A percentile compares a stretch with the other conserved stretches of the same genome.
phyloP scores from a whole-genome alignment of 208 protist genomes.

The Leishmania gerbilli region DNA sequence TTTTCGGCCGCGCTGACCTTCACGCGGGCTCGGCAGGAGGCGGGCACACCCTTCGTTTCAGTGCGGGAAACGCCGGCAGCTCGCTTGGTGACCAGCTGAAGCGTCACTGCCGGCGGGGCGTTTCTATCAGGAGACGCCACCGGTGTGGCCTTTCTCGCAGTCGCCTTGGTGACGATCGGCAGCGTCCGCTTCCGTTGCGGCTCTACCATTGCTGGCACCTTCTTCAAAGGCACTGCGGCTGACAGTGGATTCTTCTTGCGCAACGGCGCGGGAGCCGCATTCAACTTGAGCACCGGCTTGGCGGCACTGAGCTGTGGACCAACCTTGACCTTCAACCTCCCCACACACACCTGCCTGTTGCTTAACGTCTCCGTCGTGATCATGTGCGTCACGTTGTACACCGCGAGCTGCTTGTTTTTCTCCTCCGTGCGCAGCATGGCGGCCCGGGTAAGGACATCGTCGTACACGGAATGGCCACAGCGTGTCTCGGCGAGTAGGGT shows the following conservation, averaged over 20 bases:
- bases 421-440: constrained; percentile 41
- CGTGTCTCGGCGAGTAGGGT: constrained; percentile 64
- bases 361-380: not conserved
- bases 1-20: not conserved
- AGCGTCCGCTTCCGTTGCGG: not conserved
- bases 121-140: not conserved
- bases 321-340: not conserved
- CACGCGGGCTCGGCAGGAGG: not conserved
- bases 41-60: not conserved
- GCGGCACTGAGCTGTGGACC: not conserved
- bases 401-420: constrained; percentile 17
- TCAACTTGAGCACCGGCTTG: not conserved
- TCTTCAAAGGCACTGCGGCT: not conserved
- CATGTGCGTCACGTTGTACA: constrained; percentile 27
- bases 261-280: not conserved
- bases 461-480: constrained; percentile 66
- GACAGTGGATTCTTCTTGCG: not conserved
- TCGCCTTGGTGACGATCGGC: not conserved
- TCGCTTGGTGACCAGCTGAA: not conserved
- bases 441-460: constrained; percentile 69
- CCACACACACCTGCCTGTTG: not conserved
- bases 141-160: not conserved
- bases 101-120: not conserved
- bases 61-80: not conserved
- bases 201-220: not conserved